These are phyloP conservation scores for Backusella tuberculispora DNA, from an alignment of 192 early-diverging fungal species.

Conservation along the genomic window DNA sequence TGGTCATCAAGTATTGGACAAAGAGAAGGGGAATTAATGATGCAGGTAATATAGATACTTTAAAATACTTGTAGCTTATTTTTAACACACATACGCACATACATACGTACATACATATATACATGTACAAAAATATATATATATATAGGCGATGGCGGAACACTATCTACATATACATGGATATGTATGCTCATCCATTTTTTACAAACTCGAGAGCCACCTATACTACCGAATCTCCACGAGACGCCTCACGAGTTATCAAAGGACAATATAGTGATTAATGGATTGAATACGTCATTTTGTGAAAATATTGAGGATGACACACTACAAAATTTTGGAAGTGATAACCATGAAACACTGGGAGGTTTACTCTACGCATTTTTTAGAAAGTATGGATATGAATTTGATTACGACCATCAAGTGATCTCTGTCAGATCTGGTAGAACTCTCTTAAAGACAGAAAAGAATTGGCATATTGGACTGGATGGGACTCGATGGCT, in stretches of 20 bases:
- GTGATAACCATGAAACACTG: slow-evolving; percentile 72
- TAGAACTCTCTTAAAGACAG: slow-evolving; percentile 72
- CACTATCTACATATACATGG: slow-evolving; percentile 95
- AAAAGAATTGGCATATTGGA: slow-evolving; percentile 69
- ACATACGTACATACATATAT: not conserved
- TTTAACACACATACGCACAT: not conserved
- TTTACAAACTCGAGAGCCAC: slow-evolving; percentile 86
- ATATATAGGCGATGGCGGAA: slow-evolving; percentile 83
- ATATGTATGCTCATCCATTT: slow-evolving; percentile 91
- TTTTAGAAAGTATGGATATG: slow-evolving; percentile 78
- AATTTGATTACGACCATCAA: slow-evolving; percentile 80
- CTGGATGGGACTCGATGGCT: slow-evolving; percentile 63
- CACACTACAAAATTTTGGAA: slow-evolving; percentile 65
- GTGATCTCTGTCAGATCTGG: slow-evolving; percentile 87
- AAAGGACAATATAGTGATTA: slow-evolving; percentile 54
- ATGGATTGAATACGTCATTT: slow-evolving; percentile 59
- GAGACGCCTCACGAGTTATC: slow-evolving; percentile 47
- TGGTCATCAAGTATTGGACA: slow-evolving; percentile 94
- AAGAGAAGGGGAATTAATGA: slow-evolving; percentile 85
- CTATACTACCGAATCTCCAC: slow-evolving; percentile 88
- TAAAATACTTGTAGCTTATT: not conserved
- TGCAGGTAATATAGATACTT: slow-evolving; percentile 57
- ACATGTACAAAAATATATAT: not conserved
- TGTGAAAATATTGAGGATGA: slow-evolving; percentile 55
- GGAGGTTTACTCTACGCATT: slow-evolving; percentile 86